Base-by-base conservation (phyloP, 1,284 basidiomycete genomes). In the Neotropicomus parvogracilis region DNA sequence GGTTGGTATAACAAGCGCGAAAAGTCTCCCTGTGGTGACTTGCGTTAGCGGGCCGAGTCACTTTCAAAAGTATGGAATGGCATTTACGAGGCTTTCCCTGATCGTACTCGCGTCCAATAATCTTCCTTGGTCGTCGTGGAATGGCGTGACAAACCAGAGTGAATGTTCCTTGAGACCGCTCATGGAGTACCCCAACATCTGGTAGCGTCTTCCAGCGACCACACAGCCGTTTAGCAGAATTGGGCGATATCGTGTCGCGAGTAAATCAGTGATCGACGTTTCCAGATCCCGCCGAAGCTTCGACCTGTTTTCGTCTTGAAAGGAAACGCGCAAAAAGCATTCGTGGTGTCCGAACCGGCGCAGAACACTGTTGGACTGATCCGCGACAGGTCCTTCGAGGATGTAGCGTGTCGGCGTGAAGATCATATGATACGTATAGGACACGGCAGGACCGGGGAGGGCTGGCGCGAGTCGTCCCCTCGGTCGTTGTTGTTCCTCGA, bases 101-200 rank as follows among this genome's bases (percentile, higher is more conserved):
- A 73, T 73, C n/a, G 19, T 31, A 12, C 49, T 9, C 2, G 68
- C 68, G 36, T 64, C 46, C 50, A 68, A 42, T 1, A n/a, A 10
- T 2, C 8, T 48, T 9, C 55, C 62, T 17, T 54, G 13, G 0
- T 59, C 57, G 26, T 62, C 58, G 6, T 1, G 6, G 57, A 81
- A 77, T 11, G 74, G 70, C 19, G 68, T 71, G 32, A 81, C 72
- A 49, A 80, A 86, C 75, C 80, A 85, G 9, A 85, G 75, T 2
- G 76, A 73, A 46, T 80, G 77, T 33, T 78, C 70, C 54, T 71
- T 75, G 46, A 85, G 66, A 0, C 78, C 78, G 16, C 79, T 81
- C 63, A 76, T 77, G 0, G 80, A 80, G 55, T 82, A 85, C 1
- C 78, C 84, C 34, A 86, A 63, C 59, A 85, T 79, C 0, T 75